Evolutionary conservation across 257 asterid genomes (phyloP).

Genomic region (Solanum virginianum): DNA sequence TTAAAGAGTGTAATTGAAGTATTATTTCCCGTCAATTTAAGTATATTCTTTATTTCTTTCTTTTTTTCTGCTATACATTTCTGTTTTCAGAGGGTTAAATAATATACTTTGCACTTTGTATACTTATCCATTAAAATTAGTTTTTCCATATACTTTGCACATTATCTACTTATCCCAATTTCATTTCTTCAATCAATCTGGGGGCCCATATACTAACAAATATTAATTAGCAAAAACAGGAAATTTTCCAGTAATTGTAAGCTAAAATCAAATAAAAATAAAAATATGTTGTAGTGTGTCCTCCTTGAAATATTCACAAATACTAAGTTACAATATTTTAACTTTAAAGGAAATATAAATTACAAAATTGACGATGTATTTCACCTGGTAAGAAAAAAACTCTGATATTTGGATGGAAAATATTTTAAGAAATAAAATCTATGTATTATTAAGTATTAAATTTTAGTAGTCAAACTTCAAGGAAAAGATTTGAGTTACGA

Average conservation of each 20-base stretch:
- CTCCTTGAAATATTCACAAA: background rate
- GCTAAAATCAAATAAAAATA: background rate
- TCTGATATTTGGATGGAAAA: background rate
- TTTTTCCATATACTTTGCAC: background rate
- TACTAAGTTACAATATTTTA: background rate
- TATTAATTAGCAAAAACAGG: background rate
- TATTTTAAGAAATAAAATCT: background rate
- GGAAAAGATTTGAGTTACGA: background rate
- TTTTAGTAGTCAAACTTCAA: background rate
- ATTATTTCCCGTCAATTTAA: constrained; percentile 8
- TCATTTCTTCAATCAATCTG: background rate
- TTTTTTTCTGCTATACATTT: background rate
- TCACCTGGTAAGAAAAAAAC: background rate
- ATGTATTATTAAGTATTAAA: background rate
- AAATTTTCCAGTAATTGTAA: background rate
- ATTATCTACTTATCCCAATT: background rate
- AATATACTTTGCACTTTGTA: constrained; percentile 24
- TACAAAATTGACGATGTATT: background rate
- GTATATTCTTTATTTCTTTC: constrained; percentile 12
- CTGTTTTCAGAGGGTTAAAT: constrained; percentile 16
- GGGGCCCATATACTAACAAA: background rate
- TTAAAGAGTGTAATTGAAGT: background rate
- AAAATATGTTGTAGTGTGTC: background rate
- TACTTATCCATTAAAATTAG: constrained; percentile 1
- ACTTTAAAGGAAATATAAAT: background rate